Percentiles rank a stretch among this genome's conserved stretches.
These are phyloP conservation scores for Fusarium pseudonygamai DNA, from an alignment of 2,329 filamentous ascomycete species.

Conservation along the genomic window DNA sequence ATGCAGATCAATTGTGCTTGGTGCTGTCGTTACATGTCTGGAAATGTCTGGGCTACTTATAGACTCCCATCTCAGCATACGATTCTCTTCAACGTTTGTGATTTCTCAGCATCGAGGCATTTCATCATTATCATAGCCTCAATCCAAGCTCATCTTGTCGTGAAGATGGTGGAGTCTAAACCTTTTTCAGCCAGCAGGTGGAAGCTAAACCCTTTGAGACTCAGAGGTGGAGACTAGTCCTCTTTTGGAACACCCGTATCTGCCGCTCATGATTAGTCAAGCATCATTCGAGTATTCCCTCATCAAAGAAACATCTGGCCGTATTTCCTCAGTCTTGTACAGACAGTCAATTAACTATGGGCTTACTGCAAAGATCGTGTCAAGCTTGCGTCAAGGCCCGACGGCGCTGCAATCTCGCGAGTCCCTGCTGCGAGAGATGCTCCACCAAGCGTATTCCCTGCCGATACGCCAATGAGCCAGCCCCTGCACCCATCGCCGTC, in stretches of 20 bases:
- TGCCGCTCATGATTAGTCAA: neutral
- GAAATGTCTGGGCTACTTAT: neutral
- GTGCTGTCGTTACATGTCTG: fast-evolving
- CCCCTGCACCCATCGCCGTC: neutral
- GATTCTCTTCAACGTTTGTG: fast-evolving
- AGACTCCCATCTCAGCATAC: fast-evolving
- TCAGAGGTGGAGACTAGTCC: fast-evolving
- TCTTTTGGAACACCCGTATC: neutral
- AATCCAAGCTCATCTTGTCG: neutral
- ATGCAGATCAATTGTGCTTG: fast-evolving
- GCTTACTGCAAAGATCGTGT: neutral
- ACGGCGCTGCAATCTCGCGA: conserved; percentile 2
- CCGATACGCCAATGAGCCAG: conserved; percentile 5
- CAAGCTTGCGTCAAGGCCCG: conserved; percentile 2
- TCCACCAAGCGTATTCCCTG: conserved; percentile 4
- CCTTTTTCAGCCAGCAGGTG: neutral
- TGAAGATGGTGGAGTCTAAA: conserved; percentile 5
- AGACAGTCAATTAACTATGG: neutral
- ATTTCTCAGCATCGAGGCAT: neutral
- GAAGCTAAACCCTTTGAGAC: neutral
- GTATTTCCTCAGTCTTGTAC: no score
- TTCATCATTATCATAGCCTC: neutral
- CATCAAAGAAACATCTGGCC: neutral
- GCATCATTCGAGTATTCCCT: neutral
- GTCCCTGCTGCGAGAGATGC: conserved; percentile 6